These are phyloP conservation scores for Triticum turgidum DNA, from an alignment of 176 grass and related monocot species.

Conservation along the genomic window DNA sequence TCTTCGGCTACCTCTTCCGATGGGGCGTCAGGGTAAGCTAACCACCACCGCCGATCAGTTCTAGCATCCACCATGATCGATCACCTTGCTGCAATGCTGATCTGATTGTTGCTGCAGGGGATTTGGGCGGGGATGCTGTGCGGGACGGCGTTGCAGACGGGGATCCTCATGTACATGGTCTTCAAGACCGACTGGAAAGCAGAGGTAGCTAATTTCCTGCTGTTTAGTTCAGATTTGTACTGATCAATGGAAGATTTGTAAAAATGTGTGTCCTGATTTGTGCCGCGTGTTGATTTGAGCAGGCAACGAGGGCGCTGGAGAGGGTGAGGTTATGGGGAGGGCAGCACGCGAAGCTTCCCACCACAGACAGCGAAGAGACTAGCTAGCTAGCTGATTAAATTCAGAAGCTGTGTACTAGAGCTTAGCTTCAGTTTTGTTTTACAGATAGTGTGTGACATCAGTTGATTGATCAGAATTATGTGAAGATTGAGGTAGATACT, in stretches of 20 bases:
- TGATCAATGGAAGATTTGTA: too few species aligned
- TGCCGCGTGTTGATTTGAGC: neutral
- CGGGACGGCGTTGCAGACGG: conserved; percentile 66
- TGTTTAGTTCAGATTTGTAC: too few species aligned
- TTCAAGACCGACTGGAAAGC: conserved; percentile 70
- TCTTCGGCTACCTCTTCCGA: conserved; percentile 67
- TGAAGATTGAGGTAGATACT: too few species aligned
- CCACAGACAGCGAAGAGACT: conserved; percentile 5
- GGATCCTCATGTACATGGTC: conserved; percentile 53
- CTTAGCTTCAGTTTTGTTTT: too few species aligned
- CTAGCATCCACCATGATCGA: neutral
- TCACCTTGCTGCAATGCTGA: neutral
- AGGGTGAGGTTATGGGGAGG: conserved; percentile 73
- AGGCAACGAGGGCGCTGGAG: conserved; percentile 59
- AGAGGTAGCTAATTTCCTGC: conserved; percentile 32
- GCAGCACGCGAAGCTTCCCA: conserved; percentile 49
- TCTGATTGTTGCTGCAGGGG: conserved; percentile 29
- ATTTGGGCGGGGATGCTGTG: conserved; percentile 84
- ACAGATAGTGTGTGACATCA: too few species aligned
- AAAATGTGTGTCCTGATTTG: too few species aligned
- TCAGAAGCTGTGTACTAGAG: too few species aligned
- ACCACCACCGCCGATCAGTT: too few species aligned
- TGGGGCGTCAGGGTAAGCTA: conserved; percentile 52
- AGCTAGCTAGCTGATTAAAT: neutral
- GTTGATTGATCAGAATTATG: too few species aligned